Base-by-base conservation (phyloP, 805 yeast genomes). In the Saccharomycopsis capsularis region DNA sequence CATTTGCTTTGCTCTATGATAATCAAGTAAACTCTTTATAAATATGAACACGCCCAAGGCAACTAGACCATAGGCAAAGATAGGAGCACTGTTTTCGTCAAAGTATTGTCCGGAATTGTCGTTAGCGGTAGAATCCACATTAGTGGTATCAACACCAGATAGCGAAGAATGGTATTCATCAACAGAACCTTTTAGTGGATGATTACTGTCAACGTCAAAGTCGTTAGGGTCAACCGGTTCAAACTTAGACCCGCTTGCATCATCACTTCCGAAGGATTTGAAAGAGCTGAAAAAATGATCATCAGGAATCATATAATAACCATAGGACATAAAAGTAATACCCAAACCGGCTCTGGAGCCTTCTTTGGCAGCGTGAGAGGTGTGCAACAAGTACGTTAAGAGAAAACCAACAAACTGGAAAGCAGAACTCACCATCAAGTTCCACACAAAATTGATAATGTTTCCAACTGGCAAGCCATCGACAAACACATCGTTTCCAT, bases 391-490 rank as follows among this genome's bases (percentile, higher is more conserved):
- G 62, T 90, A 93, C 5, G 98, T 90, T 48, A 91, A 72, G 38
- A 93, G 71, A 66, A 93, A 93, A 3, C 99, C 99, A 29, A 91
- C 83, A 63, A 85, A 86, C 65, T 91, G 96, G 70, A 93, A 93
- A 37, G 95, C 83, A n/a, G 87, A 75, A 22, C 95, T 81, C 2
- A 93, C 95, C 56, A 88, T 73, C 56, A 81, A 73, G 66, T 90
- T 91, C 98, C 99, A 91, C 3, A 86, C 66, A 59, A 90, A 82
- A 60, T 86, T 87, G 34, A 95, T 79, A n/a, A 85, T 63, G 59
- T 85, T 85, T 2, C 99, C 99, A 27, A 91, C 98, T 0, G 99
- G 98, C 56, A 93, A 70, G 0, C 97, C 98, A 57, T 91, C 96
- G 29, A 93, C 88, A 65, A 87, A 87, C 18, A 93, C 82, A 63